Percentiles rank a stretch among this genome's conserved stretches.
Evolutionary conservation across 2,329 filamentous ascomycete genomes (phyloP).

Genomic region (Penicillium sp.): DNA sequence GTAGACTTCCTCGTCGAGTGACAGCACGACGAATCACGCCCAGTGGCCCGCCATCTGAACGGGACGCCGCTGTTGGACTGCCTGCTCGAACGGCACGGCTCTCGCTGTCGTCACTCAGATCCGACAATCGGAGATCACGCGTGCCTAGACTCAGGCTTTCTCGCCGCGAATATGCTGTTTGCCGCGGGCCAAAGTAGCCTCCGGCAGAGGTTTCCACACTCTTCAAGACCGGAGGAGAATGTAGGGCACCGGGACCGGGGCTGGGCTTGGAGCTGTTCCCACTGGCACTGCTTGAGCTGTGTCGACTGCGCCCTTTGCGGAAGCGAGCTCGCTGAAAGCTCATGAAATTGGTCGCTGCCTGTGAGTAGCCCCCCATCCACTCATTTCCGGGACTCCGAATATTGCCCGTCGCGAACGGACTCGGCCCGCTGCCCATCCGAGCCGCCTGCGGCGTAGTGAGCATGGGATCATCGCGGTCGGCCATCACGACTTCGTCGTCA

Average conservation of each 20-base stretch:
- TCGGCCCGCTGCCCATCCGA: slow-evolving; percentile 49
- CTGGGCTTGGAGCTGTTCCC: slow-evolving; percentile 64
- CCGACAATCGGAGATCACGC: slow-evolving; percentile 76
- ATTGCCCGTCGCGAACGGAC: slow-evolving; percentile 46
- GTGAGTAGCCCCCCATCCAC: slow-evolving; percentile 62
- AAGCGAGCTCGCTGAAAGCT: slow-evolving; percentile 66
- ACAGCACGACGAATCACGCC: slow-evolving; percentile 79
- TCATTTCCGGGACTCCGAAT: slow-evolving; percentile 54
- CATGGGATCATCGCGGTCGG: slow-evolving; percentile 71
- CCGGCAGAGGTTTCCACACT: slow-evolving; percentile 51
- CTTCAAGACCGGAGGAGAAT: slow-evolving; percentile 66
- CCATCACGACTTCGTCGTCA: slow-evolving; percentile 56
- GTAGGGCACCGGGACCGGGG: slow-evolving; percentile 54
- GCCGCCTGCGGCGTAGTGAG: slow-evolving; percentile 69
- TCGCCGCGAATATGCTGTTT: slow-evolving; percentile 57
- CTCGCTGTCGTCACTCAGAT: slow-evolving; percentile 75
- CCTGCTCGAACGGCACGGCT: slow-evolving; percentile 33
- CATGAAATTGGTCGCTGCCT: slow-evolving; percentile 69
- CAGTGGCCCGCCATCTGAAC: slow-evolving; percentile 55
- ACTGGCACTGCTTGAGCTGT: slow-evolving; percentile 66
- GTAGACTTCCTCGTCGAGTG: slow-evolving; percentile 78
- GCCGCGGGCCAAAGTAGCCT: slow-evolving; percentile 53
- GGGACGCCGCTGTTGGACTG: slow-evolving; percentile 33
- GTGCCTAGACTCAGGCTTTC: slow-evolving; percentile 90
- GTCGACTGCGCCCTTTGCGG: slow-evolving; percentile 56